Evolutionary conservation across 495 filamentous ascomycete genomes (phyloP).

Genomic region (Tuber melanosporum): DNA sequence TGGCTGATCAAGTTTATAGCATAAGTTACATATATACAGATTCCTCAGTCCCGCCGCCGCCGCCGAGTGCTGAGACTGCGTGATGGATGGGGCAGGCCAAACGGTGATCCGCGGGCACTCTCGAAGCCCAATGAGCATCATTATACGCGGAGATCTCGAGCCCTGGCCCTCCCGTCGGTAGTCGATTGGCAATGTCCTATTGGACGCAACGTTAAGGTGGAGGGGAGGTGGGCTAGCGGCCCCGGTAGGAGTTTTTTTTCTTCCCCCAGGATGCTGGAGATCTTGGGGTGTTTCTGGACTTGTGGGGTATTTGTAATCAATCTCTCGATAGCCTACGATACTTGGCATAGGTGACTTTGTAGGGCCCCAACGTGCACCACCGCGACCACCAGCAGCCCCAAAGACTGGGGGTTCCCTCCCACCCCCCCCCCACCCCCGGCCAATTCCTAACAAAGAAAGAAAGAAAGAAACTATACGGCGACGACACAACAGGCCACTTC

Average conservation of each 20-base stretch:
- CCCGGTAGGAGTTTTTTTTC: too few relatives aligned
- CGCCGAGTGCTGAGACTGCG: not conserved
- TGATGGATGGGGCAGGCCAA: not conserved
- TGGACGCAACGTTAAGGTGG: not conserved
- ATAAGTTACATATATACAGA: not conserved
- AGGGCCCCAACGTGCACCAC: constrained; percentile 67
- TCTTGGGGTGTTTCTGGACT: not conserved
- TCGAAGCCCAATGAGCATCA: not conserved
- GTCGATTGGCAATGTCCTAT: not conserved
- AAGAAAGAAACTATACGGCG: too few relatives aligned
- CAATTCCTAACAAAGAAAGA: constrained; percentile 23
- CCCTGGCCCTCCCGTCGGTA: not conserved
- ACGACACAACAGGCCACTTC: constrained; percentile 43
- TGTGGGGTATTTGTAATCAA: not conserved
- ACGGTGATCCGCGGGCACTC: not conserved
- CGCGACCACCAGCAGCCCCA: constrained; percentile 66
- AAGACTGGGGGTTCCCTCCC: constrained; percentile 62
- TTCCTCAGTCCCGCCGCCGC: not conserved
- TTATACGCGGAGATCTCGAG: not conserved
- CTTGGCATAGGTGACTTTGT: not conserved
- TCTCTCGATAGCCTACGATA: not conserved
- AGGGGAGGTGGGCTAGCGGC: not conserved
- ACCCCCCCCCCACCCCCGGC: not conserved
- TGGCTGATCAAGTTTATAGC: not conserved
- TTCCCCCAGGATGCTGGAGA: not conserved